Base-by-base conservation (phyloP, 495 filamentous ascomycete species). In the Tetracladium setigerum region DNA sequence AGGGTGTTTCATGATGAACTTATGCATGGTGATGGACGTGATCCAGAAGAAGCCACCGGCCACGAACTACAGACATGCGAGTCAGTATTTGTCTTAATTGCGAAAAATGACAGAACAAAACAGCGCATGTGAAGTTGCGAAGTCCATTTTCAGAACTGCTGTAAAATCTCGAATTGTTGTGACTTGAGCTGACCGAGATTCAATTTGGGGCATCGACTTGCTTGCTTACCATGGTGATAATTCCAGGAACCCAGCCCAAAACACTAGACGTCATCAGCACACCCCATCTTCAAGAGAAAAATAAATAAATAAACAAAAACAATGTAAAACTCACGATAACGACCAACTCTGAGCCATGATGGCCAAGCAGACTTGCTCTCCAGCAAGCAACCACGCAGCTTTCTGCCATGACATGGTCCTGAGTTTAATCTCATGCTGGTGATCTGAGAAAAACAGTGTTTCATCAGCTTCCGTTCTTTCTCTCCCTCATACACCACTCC, bases 341-440 rank as follows among this genome's bases (percentile, higher is more conserved):
- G 67, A 69, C 69, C 67, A 72, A 2, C 65, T 62, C 54, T 72
- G 69, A 15, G 69, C 67, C 69, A 69, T 72, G 42, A 72, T 70
- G n/a, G 69, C 69, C 45, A 72, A 44, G 42, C 69, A 72, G 46
- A 72, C 69, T 50, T 72, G 67, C 2, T 72, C 69, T 10, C 69
- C 69, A 0, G 62, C 62, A 4, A 72, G 61, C 30, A 72, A 41
- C 52, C 62, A 67, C 5, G 69, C 67, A 0, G 67, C 67, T 46
- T 70, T 70, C 44, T 70, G 67, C 67, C 69, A 72, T 11, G 67
- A 67, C 69, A 72, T 70, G 4, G 69, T 72, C 17, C 69, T 60
- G 8, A 70, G 60, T 49, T 69, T 63, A 52, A 70, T 72, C 2
- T 70, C 67, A 66, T 72, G 68, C 48, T 60, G 24, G 22, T 69